Percentiles rank a stretch among this genome's conserved stretches.
Conservation (phyloP, 768 basidiomycete species). For the Agaricus subrufescens region DNA sequence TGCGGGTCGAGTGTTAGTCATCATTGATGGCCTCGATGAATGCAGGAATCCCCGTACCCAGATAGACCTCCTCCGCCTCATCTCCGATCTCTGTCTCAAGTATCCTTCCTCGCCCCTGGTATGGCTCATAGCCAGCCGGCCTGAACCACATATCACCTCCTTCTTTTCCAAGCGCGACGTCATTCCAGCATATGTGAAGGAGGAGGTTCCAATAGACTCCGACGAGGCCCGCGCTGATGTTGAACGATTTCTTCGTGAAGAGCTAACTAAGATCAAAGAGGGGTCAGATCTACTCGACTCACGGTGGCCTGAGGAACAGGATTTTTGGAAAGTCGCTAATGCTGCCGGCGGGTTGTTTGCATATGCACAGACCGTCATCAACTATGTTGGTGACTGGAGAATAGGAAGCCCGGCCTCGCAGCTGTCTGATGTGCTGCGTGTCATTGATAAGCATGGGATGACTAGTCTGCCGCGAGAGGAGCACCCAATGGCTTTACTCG, state of each 20-base stretch:
- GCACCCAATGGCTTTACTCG: slow-evolving; percentile 6
- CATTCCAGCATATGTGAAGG: background rate
- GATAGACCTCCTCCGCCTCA: background rate
- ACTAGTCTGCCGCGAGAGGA: background rate
- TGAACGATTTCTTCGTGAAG: background rate
- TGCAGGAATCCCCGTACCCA: background rate
- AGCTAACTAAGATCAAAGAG: background rate
- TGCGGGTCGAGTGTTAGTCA: too few species aligned
- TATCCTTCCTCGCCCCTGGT: background rate
- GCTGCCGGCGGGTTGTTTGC: background rate
- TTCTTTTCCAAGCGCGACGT: background rate
- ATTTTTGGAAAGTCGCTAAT: background rate
- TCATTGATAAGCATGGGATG: background rate
- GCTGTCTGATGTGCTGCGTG: background rate
- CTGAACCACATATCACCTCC: background rate
- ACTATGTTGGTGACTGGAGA: background rate
- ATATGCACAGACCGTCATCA: background rate
- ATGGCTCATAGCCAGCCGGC: slow-evolving; percentile 1
- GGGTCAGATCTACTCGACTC: background rate
- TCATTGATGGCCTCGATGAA: background rate
- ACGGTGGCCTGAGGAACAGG: background rate
- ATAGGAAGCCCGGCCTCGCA: background rate
- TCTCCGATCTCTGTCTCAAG: background rate
- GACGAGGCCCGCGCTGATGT: background rate
- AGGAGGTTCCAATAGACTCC: background rate